These are phyloP conservation scores for Kickxella alabastrina DNA, from an alignment of 192 early-diverging fungal species.

Conservation along the genomic window DNA sequence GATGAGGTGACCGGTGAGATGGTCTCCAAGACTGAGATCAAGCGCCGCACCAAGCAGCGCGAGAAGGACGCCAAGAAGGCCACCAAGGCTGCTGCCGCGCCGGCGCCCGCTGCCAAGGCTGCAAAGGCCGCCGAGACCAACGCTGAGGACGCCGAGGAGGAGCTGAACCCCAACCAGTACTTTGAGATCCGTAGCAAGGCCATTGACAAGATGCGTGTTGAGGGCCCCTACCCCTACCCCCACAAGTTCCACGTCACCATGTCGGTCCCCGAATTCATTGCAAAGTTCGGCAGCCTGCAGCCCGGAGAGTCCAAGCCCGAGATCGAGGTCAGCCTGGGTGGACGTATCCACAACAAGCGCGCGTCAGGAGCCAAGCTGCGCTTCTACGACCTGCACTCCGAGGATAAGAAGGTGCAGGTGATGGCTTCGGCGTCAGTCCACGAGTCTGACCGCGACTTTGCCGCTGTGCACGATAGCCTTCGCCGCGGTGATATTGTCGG, in stretches of 20 bases:
- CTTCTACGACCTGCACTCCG: constrained; percentile 94
- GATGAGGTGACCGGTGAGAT: constrained; percentile 90
- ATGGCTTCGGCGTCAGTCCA: constrained; percentile 72
- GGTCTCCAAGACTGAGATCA: constrained; percentile 95
- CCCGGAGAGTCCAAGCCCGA: constrained; percentile 64
- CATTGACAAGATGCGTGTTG: constrained; percentile 76
- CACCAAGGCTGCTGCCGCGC: no score
- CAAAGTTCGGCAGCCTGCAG: constrained; percentile 70
- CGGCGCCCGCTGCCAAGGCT: constrained; percentile 57
- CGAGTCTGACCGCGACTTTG: constrained; percentile 67
- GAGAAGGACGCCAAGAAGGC: no score
- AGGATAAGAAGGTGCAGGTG: constrained; percentile 92
- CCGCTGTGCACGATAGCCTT: constrained; percentile 73
- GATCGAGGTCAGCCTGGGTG: constrained; percentile 74
- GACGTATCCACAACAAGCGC: constrained; percentile 95
- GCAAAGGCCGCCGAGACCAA: constrained; percentile 53
- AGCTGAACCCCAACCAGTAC: constrained; percentile 90
- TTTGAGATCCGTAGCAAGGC: constrained; percentile 94
- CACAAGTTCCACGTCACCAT: constrained; percentile 95
- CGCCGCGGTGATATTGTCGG: constrained; percentile 97
- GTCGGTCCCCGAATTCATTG: constrained; percentile 81
- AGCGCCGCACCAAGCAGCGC: constrained; percentile 83
- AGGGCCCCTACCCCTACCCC: constrained; percentile 91
- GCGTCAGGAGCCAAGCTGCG: constrained; percentile 82
- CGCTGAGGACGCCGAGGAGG: constrained; percentile 74